A percentile compares a stretch with the other conserved stretches of the same genome.
These are phyloP conservation scores for Penicillium coprophilum DNA, from an alignment of 495 filamentous ascomycete genomes.

Conservation along the genomic window DNA sequence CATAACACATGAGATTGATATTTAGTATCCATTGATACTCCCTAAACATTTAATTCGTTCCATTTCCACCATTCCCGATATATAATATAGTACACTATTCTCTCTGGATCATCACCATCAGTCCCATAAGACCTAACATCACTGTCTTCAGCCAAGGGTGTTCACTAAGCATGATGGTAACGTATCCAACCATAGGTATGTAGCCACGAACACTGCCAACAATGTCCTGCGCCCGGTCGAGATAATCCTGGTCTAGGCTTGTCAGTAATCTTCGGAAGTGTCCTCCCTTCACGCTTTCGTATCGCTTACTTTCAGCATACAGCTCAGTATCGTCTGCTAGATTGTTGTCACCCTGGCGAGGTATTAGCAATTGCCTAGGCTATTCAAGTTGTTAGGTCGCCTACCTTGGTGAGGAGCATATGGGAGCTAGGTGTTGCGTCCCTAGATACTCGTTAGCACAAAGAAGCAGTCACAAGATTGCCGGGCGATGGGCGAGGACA, in stretches of 20 bases:
- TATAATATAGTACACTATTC: conserved; percentile 52
- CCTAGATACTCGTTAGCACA: conserved; percentile 20
- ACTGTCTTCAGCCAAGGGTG: conserved; percentile 97
- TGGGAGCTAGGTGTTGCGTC: conserved; percentile 26
- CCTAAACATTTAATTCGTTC: background rate
- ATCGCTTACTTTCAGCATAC: conserved; percentile 1
- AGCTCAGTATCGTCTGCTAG: conserved; percentile 90
- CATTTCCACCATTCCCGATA: background rate
- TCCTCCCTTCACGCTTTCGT: background rate
- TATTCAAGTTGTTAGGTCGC: background rate
- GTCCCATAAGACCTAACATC: conserved; percentile 89
- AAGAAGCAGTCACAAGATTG: background rate
- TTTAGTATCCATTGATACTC: background rate
- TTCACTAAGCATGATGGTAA: conserved; percentile 94
- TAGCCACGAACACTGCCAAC: conserved; percentile 94
- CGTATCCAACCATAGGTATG: conserved; percentile 93
- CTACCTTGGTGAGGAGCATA: conserved; percentile 78
- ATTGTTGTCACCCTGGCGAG: conserved; percentile 79
- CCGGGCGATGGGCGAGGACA: conserved; percentile 5
- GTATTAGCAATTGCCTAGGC: background rate
- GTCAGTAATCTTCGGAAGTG: background rate
- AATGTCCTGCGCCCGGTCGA: conserved; percentile 81
- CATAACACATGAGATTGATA: background rate
- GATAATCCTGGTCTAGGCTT: conserved; percentile 68
- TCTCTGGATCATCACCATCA: conserved; percentile 89